Conservation (phyloP, 1,284 basidiomycete species). For the Marasmius oreades region DNA sequence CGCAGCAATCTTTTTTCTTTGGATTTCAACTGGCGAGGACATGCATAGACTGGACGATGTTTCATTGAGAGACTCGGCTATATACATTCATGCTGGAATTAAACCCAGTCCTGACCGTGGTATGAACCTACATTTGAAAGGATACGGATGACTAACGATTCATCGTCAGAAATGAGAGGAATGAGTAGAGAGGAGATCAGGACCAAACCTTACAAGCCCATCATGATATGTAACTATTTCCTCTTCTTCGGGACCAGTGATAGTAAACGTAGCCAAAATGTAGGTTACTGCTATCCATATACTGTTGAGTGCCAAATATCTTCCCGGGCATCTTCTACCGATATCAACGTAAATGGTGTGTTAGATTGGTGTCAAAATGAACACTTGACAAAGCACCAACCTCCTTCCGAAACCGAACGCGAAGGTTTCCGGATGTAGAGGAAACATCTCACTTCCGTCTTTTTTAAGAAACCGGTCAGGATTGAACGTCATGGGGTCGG, state of each 20-base stretch:
- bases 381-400: not conserved
- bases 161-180: too few relatives aligned
- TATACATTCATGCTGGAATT: too few relatives aligned
- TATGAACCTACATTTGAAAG: too few relatives aligned
- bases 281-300: not conserved
- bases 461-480: not conserved
- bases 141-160: too few relatives aligned
- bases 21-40: too few relatives aligned
- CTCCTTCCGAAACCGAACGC: not conserved
- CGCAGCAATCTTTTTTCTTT: too few relatives aligned
- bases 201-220: too few relatives aligned
- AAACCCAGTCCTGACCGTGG: too few relatives aligned
- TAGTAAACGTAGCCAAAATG: not conserved
- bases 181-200: too few relatives aligned
- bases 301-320: not conserved
- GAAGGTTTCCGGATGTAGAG: not conserved
- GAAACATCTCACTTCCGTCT: not conserved
- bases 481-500: not conserved
- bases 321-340: not conserved
- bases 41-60: too few relatives aligned
- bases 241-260: not conserved
- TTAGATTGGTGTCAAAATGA: not conserved
- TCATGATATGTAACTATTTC: not conserved
- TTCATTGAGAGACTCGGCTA: too few relatives aligned
- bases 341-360: not conserved